Percentiles rank a stretch among this genome's conserved stretches.
phyloP scores from a whole-genome alignment of 768 basidiomycete genomes.

The Auriscalpium vulgare region DNA sequence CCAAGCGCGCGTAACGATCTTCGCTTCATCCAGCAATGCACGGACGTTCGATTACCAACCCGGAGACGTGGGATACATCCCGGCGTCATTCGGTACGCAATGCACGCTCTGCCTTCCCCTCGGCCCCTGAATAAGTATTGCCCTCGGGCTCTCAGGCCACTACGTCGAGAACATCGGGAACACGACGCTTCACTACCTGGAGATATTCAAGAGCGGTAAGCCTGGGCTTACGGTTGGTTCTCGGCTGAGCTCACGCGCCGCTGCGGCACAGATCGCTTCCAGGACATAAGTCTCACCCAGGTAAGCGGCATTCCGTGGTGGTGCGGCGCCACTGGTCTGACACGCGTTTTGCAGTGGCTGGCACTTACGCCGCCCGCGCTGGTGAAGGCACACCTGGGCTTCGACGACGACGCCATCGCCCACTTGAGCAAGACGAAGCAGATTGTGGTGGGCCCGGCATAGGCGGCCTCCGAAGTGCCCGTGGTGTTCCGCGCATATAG shows the following conservation, averaged over 20 bases:
- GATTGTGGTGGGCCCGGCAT: slow-evolving; percentile 27
- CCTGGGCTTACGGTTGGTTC: not conserved
- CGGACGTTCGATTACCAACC: slow-evolving; percentile 53
- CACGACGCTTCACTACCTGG: slow-evolving; percentile 30
- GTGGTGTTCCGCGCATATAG: too few relatives aligned
- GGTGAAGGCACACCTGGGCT: slow-evolving; percentile 52
- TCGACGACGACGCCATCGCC: slow-evolving; percentile 43
- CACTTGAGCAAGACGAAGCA: slow-evolving; percentile 45
- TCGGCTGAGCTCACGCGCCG: not conserved
- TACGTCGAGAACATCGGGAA: slow-evolving; percentile 38
- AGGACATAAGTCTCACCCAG: slow-evolving; percentile 25
- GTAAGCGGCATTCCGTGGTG: slow-evolving; percentile 2
- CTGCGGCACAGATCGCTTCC: slow-evolving; percentile 18
- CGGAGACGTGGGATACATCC: slow-evolving; percentile 58
- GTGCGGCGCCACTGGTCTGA: not conserved
- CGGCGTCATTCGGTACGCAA: slow-evolving; percentile 43
- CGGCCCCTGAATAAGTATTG: too few relatives aligned
- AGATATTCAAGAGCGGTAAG: slow-evolving; percentile 30
- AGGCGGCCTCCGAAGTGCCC: too few relatives aligned
- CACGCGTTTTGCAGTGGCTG: slow-evolving; percentile 6
- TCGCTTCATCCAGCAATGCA: slow-evolving; percentile 44
- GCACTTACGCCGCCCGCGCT: slow-evolving; percentile 30
- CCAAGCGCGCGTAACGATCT: slow-evolving; percentile 45
- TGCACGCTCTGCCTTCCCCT: not conserved
- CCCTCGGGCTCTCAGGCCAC: slow-evolving; percentile 21